Evolutionary conservation across 2,329 filamentous ascomycete genomes (phyloP).

Genomic region (Phialemoniopsis sp.): DNA sequence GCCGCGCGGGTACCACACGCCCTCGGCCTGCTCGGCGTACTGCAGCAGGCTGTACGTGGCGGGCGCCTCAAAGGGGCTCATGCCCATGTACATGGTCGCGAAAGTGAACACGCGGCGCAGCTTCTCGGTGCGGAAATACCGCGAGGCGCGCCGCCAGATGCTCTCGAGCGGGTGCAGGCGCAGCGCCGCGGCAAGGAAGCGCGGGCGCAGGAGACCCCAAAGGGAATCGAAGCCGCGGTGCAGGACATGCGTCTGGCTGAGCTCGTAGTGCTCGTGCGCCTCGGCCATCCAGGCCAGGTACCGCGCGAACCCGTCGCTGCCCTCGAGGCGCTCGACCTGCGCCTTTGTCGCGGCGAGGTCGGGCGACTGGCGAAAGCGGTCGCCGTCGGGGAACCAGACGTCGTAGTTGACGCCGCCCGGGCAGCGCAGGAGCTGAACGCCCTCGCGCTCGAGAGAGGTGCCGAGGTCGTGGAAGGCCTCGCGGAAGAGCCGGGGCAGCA

Average conservation of each 20-base stretch:
- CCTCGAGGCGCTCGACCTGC: slow-evolving; percentile 70
- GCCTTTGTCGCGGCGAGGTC: slow-evolving; percentile 67
- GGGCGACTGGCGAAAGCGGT: slow-evolving; percentile 59
- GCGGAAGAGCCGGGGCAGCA: slow-evolving; percentile 67
- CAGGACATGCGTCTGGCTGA: slow-evolving; percentile 62
- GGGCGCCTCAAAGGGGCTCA: slow-evolving; percentile 73
- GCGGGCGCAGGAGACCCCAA: slow-evolving; percentile 50
- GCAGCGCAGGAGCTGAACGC: slow-evolving; percentile 66
- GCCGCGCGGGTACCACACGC: slow-evolving; percentile 71
- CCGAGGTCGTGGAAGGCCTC: slow-evolving; percentile 66
- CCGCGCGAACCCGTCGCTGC: slow-evolving; percentile 65
- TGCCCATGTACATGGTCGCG: slow-evolving; percentile 80
- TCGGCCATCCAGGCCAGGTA: slow-evolving; percentile 65
- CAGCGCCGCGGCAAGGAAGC: slow-evolving; percentile 55
- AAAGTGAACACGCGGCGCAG: slow-evolving; percentile 71
- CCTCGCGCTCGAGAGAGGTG: slow-evolving; percentile 61
- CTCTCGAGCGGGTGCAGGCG: slow-evolving; percentile 66
- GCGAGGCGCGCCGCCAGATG: slow-evolving; percentile 60
- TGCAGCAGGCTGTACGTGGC: slow-evolving; percentile 71
- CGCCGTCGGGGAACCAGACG: slow-evolving; percentile 68
- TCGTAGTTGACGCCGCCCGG: slow-evolving; percentile 64
- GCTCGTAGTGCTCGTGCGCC: slow-evolving; percentile 66
- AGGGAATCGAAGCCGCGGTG: slow-evolving; percentile 62
- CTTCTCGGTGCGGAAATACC: slow-evolving; percentile 67
- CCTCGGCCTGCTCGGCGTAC: slow-evolving; percentile 72